These are phyloP conservation scores for Cordyceps fumosorosea DNA, from an alignment of 2,329 filamentous ascomycete species.

Conservation along the genomic window DNA sequence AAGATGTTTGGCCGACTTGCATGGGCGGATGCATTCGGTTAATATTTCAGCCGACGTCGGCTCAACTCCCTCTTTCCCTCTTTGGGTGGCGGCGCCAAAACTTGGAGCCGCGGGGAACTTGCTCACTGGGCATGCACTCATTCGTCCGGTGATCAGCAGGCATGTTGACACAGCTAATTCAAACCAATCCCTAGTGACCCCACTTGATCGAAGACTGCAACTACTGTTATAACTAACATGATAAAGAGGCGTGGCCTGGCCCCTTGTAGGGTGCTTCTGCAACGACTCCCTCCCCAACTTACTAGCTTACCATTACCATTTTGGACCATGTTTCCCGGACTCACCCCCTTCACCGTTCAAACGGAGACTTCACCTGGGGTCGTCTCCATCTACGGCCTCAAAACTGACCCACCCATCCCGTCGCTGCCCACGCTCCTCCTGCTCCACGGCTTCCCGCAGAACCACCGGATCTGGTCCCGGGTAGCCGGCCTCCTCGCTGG, in stretches of 20 bases:
- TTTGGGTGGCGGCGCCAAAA: background rate
- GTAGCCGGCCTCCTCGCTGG: slow-evolving; percentile 32
- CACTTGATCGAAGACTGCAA: too few relatives aligned
- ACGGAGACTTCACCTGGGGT: slow-evolving; percentile 27
- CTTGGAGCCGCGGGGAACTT: background rate
- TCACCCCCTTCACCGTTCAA: slow-evolving; percentile 30
- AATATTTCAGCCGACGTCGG: background rate
- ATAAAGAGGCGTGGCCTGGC: too few relatives aligned
- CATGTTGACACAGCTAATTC: too few relatives aligned
- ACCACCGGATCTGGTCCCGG: slow-evolving; percentile 44
- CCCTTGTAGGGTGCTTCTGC: too few relatives aligned
- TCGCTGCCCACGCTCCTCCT: slow-evolving; percentile 36
- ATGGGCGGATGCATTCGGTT: background rate
- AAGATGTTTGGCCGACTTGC: too few relatives aligned
- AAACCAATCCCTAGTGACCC: too few relatives aligned
- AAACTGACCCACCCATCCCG: slow-evolving; percentile 22
- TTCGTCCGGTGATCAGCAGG: too few relatives aligned
- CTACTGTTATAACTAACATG: too few relatives aligned
- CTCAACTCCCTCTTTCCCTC: background rate
- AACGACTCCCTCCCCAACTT: too few relatives aligned
- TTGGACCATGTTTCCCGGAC: slow-evolving; percentile 31
- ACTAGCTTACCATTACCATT: background rate
- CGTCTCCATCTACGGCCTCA: slow-evolving; percentile 39
- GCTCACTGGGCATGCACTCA: too few relatives aligned
- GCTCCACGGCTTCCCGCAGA: slow-evolving; percentile 48